These are phyloP conservation scores for Sherardia arvensis DNA, from an alignment of 257 asterid genomes.

Conservation along the genomic window DNA sequence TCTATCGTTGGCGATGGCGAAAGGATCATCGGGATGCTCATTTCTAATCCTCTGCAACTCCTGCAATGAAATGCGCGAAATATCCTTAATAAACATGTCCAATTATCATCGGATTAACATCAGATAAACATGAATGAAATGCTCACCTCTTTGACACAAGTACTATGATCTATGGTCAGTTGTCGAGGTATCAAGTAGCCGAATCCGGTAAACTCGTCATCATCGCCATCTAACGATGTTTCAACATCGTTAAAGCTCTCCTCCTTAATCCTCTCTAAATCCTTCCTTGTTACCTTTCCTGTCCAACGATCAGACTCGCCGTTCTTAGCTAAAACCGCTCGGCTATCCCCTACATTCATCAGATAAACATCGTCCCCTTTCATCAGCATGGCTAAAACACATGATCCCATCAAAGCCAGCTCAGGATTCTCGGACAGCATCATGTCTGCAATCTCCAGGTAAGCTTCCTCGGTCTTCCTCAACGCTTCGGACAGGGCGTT, in stretches of 20 bases:
- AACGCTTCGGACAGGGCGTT: slow-evolving; percentile 75
- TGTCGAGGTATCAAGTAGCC: slow-evolving; percentile 48
- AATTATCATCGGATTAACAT: too few species aligned
- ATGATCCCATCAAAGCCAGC: slow-evolving; percentile 93
- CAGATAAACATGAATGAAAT: background rate
- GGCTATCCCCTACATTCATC: slow-evolving; percentile 90
- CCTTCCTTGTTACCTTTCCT: slow-evolving; percentile 26
- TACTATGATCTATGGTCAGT: slow-evolving; percentile 86
- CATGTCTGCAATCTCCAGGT: slow-evolving; percentile 75
- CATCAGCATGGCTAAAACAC: slow-evolving; percentile 89
- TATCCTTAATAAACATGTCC: too few species aligned
- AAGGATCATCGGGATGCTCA: slow-evolving; percentile 70
- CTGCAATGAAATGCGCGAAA: too few species aligned
- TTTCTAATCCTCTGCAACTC: slow-evolving; percentile 64
- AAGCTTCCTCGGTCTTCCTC: slow-evolving; percentile 67
- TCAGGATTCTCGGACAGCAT: slow-evolving; percentile 86
- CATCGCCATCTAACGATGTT: slow-evolving; percentile 22
- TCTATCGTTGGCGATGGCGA: slow-evolving; percentile 55
- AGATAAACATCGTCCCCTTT: slow-evolving; percentile 82
- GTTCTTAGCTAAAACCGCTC: slow-evolving; percentile 69
- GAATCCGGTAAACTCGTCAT: slow-evolving; percentile 52
- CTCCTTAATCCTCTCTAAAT: slow-evolving; percentile 28
- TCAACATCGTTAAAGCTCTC: slow-evolving; percentile 26
- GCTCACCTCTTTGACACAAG: slow-evolving; percentile 66
- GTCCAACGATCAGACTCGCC: slow-evolving; percentile 29